Evolutionary conservation across 345 rosid species (phyloP).

Genomic region (Toxicodendron radicans): DNA sequence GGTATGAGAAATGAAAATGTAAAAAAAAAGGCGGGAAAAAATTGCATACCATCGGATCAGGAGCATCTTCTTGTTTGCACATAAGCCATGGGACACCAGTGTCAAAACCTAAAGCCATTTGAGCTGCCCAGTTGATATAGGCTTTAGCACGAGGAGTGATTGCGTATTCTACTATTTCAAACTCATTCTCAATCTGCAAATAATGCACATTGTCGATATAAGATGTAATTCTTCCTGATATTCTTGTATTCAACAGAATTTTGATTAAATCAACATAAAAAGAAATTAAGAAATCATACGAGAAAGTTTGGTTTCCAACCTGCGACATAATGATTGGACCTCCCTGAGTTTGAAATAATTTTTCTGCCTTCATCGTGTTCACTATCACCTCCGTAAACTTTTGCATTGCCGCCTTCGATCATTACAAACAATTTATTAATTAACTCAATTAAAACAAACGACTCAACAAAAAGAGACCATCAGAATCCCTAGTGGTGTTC

Average conservation of each 20-base stretch:
- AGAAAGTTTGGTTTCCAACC: constrained; percentile 37
- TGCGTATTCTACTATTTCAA: constrained; percentile 81
- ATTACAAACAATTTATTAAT: constrained; percentile 5
- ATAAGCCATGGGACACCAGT: constrained; percentile 99
- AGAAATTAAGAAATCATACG: background rate
- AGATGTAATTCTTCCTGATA: too few relatives aligned
- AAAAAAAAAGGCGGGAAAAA: background rate
- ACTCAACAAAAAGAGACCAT: background rate
- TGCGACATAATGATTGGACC: constrained; percentile 97
- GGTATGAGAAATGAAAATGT: background rate
- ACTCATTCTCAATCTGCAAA: constrained; percentile 89
- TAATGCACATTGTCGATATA: background rate
- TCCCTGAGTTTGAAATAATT: constrained; percentile 77
- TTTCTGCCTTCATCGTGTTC: constrained; percentile 93
- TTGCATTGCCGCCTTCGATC: constrained; percentile 74
- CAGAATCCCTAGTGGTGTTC: background rate
- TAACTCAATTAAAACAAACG: background rate
- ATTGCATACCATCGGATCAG: constrained; percentile 70
- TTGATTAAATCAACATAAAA: background rate
- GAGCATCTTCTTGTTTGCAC: constrained; percentile 99
- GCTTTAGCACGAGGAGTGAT: constrained; percentile 63
- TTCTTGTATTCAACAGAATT: too few relatives aligned
- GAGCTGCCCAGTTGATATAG: constrained; percentile 80
- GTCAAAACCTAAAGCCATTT: constrained; percentile 80
- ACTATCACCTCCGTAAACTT: constrained; percentile 87